phyloP scores from a whole-genome alignment of 179 eudicot species.

The Spinacia oleracea region DNA sequence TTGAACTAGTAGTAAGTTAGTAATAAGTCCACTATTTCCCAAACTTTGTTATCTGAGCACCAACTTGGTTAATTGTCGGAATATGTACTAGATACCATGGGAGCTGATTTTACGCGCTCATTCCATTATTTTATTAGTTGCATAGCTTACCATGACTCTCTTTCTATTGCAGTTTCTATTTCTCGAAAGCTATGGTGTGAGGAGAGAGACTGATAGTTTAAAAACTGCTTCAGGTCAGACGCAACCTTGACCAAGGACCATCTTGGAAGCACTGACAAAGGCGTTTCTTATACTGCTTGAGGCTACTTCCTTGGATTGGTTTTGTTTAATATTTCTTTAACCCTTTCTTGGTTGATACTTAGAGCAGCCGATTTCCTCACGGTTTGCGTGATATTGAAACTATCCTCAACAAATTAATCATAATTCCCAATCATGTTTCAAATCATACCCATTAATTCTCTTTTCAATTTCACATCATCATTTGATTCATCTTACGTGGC shows the following conservation, averaged over 20 bases:
- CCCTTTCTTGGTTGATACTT: too few species aligned
- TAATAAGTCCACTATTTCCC: not conserved
- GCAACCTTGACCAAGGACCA: slow-evolving; percentile 93
- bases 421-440: too few species aligned
- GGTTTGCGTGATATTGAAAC: too few species aligned
- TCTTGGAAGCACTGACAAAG: slow-evolving; percentile 80
- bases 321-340: too few species aligned
- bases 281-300: slow-evolving; percentile 41
- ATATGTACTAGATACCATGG: not conserved
- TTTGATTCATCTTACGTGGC: too few species aligned
- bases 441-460: too few species aligned
- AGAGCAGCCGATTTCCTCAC: too few species aligned
- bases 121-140: not conserved
- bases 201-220: not conserved
- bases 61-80: not conserved
- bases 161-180: slow-evolving; percentile 40
- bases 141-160: not conserved
- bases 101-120: not conserved
- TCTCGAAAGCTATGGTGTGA: slow-evolving; percentile 30
- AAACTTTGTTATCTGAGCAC: not conserved
- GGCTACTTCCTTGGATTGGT: too few species aligned
- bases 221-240: slow-evolving; percentile 64
- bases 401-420: too few species aligned
- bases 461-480: too few species aligned
- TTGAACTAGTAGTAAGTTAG: not conserved